A percentile compares a stretch with the other conserved stretches of the same genome.
Conservation (phyloP, 768 basidiomycete species). For the Naganishia kalamii region DNA sequence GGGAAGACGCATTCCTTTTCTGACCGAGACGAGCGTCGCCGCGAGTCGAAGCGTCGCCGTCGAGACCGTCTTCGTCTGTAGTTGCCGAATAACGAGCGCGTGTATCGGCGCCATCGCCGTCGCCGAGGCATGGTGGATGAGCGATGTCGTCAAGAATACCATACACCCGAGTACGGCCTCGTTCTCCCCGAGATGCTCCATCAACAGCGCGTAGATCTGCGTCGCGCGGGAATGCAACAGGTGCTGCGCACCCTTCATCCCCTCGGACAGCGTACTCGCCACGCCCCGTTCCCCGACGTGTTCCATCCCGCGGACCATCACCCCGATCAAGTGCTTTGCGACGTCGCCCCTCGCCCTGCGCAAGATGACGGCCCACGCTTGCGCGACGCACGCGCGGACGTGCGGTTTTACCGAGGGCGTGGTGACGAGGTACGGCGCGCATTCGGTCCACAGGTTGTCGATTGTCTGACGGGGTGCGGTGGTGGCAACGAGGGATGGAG, state of each 20-base stretch:
- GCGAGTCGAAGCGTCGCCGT: slow-evolving; percentile 33
- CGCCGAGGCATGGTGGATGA: slow-evolving; percentile 73
- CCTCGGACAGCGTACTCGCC: slow-evolving; percentile 61
- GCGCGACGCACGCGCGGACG: slow-evolving; percentile 54
- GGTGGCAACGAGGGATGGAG: slow-evolving; percentile 12
- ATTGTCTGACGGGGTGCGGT: neutral
- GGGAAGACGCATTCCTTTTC: slow-evolving; percentile 43
- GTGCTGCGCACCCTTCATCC: slow-evolving; percentile 54
- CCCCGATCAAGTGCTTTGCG: slow-evolving; percentile 55
- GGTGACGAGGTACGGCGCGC: slow-evolving; percentile 34
- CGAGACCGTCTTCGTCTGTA: neutral
- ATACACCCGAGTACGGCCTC: slow-evolving; percentile 47
- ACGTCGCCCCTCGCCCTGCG: slow-evolving; percentile 62
- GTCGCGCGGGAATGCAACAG: slow-evolving; percentile 65
- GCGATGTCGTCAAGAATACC: slow-evolving; percentile 67
- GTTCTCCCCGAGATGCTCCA: slow-evolving; percentile 52
- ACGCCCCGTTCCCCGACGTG: slow-evolving; percentile 50
- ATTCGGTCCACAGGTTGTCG: slow-evolving; percentile 12
- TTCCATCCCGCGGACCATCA: slow-evolving; percentile 49
- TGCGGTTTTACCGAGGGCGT: slow-evolving; percentile 19
- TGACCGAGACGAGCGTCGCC: slow-evolving; percentile 32
- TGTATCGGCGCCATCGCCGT: slow-evolving; percentile 50
- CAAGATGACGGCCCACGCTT: slow-evolving; percentile 77
- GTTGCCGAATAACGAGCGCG: slow-evolving; percentile 46
- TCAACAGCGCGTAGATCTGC: slow-evolving; percentile 57